Conservation (phyloP, 495 filamentous ascomycete genomes). For the Rostrohypoxylon terebratum region DNA sequence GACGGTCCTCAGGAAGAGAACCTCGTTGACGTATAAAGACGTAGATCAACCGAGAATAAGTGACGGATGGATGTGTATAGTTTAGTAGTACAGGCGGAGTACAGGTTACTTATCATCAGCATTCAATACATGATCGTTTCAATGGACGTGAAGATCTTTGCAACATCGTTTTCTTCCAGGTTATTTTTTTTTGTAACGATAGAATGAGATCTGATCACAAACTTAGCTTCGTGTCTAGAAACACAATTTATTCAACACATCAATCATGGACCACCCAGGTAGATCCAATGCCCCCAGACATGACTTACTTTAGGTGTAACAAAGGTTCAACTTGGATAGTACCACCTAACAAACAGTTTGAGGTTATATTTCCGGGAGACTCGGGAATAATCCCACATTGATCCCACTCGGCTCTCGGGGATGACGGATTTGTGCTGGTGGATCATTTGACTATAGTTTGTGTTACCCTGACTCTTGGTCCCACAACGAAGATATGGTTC, state of each 20-base stretch:
- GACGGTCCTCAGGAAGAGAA: constrained; percentile 70
- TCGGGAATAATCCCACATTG: constrained; percentile 8
- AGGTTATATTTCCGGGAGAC: constrained; percentile 4
- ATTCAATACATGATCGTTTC: constrained; percentile 41
- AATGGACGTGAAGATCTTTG: constrained; percentile 1
- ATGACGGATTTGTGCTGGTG: constrained; percentile 23
- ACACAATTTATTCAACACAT: not conserved
- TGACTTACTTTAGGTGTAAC: not conserved
- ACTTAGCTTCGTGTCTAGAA: not conserved
- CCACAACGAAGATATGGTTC: not conserved
- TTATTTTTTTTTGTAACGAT: not conserved
- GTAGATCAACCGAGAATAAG: constrained; percentile 16
- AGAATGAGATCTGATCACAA: not conserved
- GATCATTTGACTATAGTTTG: constrained; percentile 1
- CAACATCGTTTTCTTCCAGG: not conserved
- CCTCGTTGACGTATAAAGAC: constrained; percentile 72
- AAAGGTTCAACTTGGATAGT: not conserved
- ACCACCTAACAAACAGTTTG: not conserved
- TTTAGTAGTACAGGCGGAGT: constrained; percentile 44
- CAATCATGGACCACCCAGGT: not conserved
- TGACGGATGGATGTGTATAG: constrained; percentile 45
- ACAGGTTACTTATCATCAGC: constrained; percentile 40
- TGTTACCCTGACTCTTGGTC: not conserved
- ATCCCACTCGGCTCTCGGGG: constrained; percentile 25
- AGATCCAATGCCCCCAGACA: not conserved